A percentile compares a stretch with the other conserved stretches of the same genome.
Conservation (phyloP, 208 protist genomes). For the Tritrichomonas musculus region DNA sequence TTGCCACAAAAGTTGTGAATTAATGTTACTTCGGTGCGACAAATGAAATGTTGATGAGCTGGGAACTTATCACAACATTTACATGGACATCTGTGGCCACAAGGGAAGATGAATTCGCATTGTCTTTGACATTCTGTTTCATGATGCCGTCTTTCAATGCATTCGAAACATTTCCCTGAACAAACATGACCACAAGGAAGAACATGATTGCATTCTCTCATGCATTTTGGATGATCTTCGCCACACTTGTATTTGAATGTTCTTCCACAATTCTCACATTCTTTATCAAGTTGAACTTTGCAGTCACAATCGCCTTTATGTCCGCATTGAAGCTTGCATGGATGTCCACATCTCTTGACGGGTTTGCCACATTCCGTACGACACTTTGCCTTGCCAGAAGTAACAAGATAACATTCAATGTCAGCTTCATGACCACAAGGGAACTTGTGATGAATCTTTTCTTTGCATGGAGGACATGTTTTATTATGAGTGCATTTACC, state of each 20-base stretch:
- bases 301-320: not conserved
- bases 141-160: not conserved
- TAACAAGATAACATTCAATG: not conserved
- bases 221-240: not conserved
- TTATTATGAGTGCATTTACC: not conserved
- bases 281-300: not conserved
- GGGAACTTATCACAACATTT: not conserved
- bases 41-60: not conserved
- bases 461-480: not conserved
- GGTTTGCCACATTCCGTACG: not conserved
- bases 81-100: not conserved
- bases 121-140: not conserved
- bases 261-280: not conserved
- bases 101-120: not conserved
- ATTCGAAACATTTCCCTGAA: not conserved
- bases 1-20: not conserved
- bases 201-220: not conserved
- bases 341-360: not conserved
- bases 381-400: not conserved
- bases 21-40: not conserved
- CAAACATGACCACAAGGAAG: not conserved
- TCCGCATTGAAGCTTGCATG: not conserved
- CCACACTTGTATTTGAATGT: not conserved
- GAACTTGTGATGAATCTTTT: not conserved
- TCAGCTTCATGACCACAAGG: not conserved